Evolutionary conservation across 2,329 filamentous ascomycete species (phyloP).

Genomic region (Verticillium dahliae): DNA sequence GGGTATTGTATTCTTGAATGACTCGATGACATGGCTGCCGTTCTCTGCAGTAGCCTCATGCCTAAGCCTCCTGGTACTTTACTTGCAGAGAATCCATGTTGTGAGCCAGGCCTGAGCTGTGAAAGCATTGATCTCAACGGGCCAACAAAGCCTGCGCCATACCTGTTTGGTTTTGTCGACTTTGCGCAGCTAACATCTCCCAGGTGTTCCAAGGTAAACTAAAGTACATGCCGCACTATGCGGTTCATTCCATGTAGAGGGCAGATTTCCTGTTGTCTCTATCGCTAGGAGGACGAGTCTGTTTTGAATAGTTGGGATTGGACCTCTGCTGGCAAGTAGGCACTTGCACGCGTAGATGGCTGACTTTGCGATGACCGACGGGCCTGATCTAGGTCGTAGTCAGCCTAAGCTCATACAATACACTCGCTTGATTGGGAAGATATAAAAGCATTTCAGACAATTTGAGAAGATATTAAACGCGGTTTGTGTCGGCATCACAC

Average conservation of each 20-base stretch:
- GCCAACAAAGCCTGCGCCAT: background rate
- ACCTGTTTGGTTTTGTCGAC: no score
- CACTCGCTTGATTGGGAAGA: background rate
- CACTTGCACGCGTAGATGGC: no score
- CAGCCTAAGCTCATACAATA: background rate
- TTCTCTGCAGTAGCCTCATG: background rate
- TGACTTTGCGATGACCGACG: no score
- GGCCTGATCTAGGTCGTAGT: background rate
- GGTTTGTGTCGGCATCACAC: slow-evolving; percentile 54
- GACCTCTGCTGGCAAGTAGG: no score
- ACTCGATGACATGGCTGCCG: background rate
- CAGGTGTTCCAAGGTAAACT: no score
- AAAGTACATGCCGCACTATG: no score
- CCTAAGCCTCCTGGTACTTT: background rate
- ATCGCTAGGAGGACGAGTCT: no score
- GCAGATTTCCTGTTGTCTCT: no score
- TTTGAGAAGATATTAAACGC: slow-evolving; percentile 62
- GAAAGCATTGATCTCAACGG: background rate
- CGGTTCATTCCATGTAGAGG: no score
- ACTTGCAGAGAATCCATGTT: no score
- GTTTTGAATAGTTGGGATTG: no score
- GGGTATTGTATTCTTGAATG: background rate
- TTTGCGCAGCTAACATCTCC: no score
- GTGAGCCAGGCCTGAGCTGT: background rate
- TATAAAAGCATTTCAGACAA: slow-evolving; percentile 38